A percentile compares a stretch with the other conserved stretches of the same genome.
phyloP scores from a whole-genome alignment of 2,329 filamentous ascomycete genomes.

The Nemania diffusa region DNA sequence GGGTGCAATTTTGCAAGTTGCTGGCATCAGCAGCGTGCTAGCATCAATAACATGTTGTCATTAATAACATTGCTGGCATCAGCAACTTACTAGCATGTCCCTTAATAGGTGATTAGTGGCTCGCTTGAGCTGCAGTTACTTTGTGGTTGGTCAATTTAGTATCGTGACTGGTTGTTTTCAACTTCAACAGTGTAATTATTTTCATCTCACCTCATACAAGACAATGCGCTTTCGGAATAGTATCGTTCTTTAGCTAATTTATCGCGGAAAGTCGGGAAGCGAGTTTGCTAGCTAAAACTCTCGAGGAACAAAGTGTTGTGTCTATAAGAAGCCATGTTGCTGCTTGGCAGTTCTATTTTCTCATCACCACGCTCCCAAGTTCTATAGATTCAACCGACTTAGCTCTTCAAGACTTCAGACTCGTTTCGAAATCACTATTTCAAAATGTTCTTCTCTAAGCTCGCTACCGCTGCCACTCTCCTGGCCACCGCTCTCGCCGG shows the following conservation, averaged over 20 bases:
- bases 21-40: conserved; percentile 9
- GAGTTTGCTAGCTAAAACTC: not conserved
- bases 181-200: not conserved
- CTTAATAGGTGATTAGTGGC: not conserved
- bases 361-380: not conserved
- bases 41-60: not conserved
- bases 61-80: not conserved
- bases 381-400: not conserved
- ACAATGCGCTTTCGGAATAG: not conserved
- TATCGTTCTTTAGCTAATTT: not conserved
- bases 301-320: not conserved
- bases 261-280: not conserved
- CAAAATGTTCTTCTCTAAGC: conserved; percentile 15
- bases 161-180: not conserved
- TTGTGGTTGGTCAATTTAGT: not conserved
- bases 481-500: conserved; percentile 5
- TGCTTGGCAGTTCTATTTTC: not conserved
- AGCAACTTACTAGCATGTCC: not conserved
- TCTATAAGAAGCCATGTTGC: conserved; percentile 3
- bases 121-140: not conserved
- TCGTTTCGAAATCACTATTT: not conserved
- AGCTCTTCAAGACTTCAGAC: not conserved
- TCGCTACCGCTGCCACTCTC: not conserved
- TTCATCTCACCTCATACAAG: conserved; percentile 3
- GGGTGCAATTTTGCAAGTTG: conserved; percentile 1